Percentiles rank a stretch among this genome's conserved stretches.
phyloP scores from a whole-genome alignment of 768 basidiomycete genomes.

The Suillus brevipes region DNA sequence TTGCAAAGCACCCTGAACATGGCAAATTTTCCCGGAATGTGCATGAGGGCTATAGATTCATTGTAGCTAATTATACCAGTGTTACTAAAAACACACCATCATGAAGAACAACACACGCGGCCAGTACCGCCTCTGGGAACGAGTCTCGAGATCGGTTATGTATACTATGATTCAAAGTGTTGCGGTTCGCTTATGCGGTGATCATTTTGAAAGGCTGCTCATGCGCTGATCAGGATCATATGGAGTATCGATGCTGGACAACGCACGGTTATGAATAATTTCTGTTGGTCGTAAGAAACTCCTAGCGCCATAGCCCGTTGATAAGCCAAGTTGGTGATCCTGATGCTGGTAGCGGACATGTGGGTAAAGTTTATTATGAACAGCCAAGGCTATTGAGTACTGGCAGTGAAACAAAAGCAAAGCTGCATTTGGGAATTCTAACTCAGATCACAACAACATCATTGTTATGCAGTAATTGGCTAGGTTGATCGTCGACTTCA shows the following conservation, averaged over 20 bases:
- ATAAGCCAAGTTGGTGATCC: not conserved
- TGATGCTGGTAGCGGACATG: not conserved
- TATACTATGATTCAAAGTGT: not conserved
- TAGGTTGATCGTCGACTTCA: not conserved
- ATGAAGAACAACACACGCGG: not conserved
- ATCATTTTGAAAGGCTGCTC: not conserved
- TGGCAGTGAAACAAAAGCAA: not conserved
- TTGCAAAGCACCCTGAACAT: not conserved
- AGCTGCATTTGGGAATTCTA: not conserved
- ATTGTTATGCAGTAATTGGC: not conserved
- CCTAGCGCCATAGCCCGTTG: not conserved
- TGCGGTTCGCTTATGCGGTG: not conserved
- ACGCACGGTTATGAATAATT: not conserved
- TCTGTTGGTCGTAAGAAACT: not conserved
- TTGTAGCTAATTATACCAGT: not conserved
- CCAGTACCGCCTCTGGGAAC: not conserved
- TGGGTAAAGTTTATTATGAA: not conserved
- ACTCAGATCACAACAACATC: not conserved
- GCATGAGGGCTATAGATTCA: not conserved
- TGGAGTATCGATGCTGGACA: not conserved
- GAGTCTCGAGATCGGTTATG: not conserved
- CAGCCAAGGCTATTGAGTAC: not conserved
- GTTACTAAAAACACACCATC: not conserved
- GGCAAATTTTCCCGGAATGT: not conserved
- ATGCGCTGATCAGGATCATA: not conserved